Base-by-base conservation (phyloP, 2,329 filamentous ascomycete genomes). In the Ilyonectria destructans region DNA sequence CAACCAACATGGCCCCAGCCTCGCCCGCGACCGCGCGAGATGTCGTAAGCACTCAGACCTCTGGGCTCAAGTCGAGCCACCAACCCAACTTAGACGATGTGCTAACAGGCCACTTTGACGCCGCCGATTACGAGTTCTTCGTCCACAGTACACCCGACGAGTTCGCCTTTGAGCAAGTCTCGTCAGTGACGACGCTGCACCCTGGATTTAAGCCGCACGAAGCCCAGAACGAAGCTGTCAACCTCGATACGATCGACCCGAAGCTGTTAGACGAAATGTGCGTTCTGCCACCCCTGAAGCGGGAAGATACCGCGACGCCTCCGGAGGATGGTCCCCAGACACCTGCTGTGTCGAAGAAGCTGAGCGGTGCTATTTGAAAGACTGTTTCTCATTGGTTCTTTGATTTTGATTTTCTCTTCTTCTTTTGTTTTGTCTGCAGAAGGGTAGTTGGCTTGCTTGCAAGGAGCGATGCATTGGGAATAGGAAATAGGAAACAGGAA, bases 231-330 rank as follows among this genome's bases (percentile, higher is more conserved):
- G 45, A 40, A 5, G 10, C 35, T 1, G 37, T 51, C 9, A 3
- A 52, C 12, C 23, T 49, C 19, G 54, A 65, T 17, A 70, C 67
- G 3, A 69, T 70, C 23, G 65, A 68, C 21, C 64, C 68, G 10
- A 62, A 51, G 49, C 29, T 68, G n/a, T 31, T 69, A 17, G 54
- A 46, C 17, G 67, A 56, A 21, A 46, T 56, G 55, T 62, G 17
- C 35, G 13, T 31, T 8, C 13, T 40, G 13, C 55, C 54, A 13
- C n/a, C 23, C 10, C 48, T 56, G 15, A 37, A 59, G 33, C 60
- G 23, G 5, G 40, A 37, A 5, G 51, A 52, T 8, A 49, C 54
- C 3, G 29, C 45, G 3, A 45, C 51, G 6, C 57, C 61, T 40
- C 23, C 57, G 1, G 61, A 65, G 29, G 59, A 55, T 12, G 43